Evolutionary conservation across 371 early-diverging fungal genomes (phyloP).

Genomic region (Vavraia culicis): DNA sequence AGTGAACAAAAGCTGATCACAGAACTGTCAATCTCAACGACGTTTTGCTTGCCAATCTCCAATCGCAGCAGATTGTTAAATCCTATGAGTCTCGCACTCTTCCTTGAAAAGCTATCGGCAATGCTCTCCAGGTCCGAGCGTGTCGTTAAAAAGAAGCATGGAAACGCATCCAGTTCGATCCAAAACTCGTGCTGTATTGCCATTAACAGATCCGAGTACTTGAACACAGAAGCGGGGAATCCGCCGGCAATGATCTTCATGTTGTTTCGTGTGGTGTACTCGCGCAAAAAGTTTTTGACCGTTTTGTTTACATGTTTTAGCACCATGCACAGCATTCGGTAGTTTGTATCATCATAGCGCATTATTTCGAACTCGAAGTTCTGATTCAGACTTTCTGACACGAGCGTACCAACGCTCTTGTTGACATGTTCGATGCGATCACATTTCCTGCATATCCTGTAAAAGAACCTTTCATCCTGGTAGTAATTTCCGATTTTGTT

Average conservation of each 20-base stretch:
- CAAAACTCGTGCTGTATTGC: constrained; percentile 16
- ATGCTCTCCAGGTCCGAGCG: constrained; percentile 5
- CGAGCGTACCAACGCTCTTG: background rate
- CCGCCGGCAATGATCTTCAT: constrained; percentile 29
- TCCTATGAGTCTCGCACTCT: constrained; percentile 19
- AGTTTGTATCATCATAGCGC: background rate
- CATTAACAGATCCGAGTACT: constrained; percentile 5
- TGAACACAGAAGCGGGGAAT: background rate
- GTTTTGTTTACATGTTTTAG: background rate
- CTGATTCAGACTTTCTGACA: background rate
- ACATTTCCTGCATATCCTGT: background rate
- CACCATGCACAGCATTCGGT: background rate
- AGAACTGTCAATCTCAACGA: constrained; percentile 18
- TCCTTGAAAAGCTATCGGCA: constrained; percentile 26
- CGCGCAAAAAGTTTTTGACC: constrained; percentile 17
- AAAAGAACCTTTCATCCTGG: background rate
- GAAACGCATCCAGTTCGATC: constrained; percentile 27
- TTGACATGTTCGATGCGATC: background rate
- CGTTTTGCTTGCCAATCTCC: constrained; percentile 18
- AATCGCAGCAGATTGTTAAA: constrained; percentile 25
- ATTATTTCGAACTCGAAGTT: background rate
- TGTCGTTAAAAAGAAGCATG: constrained; percentile 17
- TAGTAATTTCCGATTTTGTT: background rate
- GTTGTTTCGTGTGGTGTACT: constrained; percentile 21
- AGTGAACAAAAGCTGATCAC: constrained; percentile 24